These are phyloP conservation scores for Sugiyamaella neomexicana DNA, from an alignment of 1,139 yeast species.

Conservation along the genomic window DNA sequence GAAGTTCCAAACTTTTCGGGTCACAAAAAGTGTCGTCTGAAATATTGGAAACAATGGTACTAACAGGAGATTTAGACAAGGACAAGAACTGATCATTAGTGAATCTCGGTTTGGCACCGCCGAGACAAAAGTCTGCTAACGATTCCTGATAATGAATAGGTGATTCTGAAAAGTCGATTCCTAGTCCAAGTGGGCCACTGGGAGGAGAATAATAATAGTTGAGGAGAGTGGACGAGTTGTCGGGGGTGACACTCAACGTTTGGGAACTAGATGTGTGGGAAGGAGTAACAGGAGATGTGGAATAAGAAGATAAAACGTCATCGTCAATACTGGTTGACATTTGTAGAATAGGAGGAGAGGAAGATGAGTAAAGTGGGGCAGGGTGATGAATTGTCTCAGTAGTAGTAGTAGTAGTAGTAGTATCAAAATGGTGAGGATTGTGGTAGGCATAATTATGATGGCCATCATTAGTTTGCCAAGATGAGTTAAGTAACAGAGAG, in stretches of 20 bases:
- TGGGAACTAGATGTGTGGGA: conserved; percentile 15
- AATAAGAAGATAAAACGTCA: conserved; percentile 11
- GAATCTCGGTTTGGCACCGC: conserved; percentile 8
- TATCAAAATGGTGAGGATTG: not conserved
- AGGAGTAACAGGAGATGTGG: conserved; percentile 22
- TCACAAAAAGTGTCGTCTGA: conserved; percentile 27
- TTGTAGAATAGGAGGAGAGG: conserved; percentile 16
- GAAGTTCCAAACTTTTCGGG: conserved; percentile 29
- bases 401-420: not conserved
- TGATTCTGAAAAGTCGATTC: conserved; percentile 19
- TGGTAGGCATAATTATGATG: not conserved
- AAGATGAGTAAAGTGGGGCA: conserved; percentile 2
- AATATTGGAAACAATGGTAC: not conserved
- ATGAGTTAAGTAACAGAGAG: conserved; percentile 1
- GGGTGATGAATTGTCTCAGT: not conserved
- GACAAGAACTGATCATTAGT: conserved; percentile 3
- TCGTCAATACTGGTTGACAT: conserved; percentile 13
- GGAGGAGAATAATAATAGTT: conserved; percentile 15
- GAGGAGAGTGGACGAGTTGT: not conserved
- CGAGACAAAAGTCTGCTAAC: conserved; percentile 15
- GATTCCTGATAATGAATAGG: conserved; percentile 18
- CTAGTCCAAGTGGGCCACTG: conserved; percentile 16
- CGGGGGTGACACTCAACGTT: not conserved
- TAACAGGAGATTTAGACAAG: conserved; percentile 7
- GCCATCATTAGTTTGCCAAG: conserved; percentile 2